These are phyloP conservation scores for Globisporangium yorkense DNA, from an alignment of 352 stramenopile species.

Conservation along the genomic window DNA sequence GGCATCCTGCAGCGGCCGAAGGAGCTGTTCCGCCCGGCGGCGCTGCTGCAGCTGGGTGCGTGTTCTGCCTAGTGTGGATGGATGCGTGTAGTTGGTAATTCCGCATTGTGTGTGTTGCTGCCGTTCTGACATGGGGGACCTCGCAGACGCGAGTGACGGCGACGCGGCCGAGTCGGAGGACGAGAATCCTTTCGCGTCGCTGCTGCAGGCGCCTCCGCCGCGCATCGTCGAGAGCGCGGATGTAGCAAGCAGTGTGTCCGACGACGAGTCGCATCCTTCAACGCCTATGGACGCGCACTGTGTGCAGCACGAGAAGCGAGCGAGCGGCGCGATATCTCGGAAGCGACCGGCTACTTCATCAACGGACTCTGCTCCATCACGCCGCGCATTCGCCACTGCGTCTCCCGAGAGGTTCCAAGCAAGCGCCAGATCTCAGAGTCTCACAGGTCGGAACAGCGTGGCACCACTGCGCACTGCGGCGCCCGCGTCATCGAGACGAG, in stretches of 20 bases:
- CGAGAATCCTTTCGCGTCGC: conserved; percentile 60
- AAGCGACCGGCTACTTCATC: conserved; percentile 1
- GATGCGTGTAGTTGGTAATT: too few species aligned
- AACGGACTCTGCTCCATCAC: not conserved
- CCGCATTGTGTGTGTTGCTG: too few species aligned
- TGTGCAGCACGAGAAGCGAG: not conserved
- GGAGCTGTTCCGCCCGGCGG: conserved; percentile 36
- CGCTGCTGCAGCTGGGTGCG: conserved; percentile 36
- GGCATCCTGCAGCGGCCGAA: conserved; percentile 22
- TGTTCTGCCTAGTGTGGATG: not conserved
- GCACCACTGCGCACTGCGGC: not conserved
- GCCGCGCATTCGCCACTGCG: not conserved
- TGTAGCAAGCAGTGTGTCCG: not conserved
- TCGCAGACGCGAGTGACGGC: not conserved
- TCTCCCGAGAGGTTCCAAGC: too few species aligned
- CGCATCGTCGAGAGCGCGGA: not conserved
- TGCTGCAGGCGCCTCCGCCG: conserved; percentile 42
- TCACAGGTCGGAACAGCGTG: not conserved
- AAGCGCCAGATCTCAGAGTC: not conserved
- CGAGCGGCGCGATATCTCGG: not conserved
- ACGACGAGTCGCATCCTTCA: not conserved
- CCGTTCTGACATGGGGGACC: too few species aligned
- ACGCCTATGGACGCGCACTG: not conserved
- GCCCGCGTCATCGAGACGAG: not conserved
- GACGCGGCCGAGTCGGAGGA: conserved; percentile 7